Evolutionary conservation across 805 yeast genomes (phyloP), one percentile per base, ranked within the genome.

Genomic region (Saccharomycopsis synnaedendra): DNA sequence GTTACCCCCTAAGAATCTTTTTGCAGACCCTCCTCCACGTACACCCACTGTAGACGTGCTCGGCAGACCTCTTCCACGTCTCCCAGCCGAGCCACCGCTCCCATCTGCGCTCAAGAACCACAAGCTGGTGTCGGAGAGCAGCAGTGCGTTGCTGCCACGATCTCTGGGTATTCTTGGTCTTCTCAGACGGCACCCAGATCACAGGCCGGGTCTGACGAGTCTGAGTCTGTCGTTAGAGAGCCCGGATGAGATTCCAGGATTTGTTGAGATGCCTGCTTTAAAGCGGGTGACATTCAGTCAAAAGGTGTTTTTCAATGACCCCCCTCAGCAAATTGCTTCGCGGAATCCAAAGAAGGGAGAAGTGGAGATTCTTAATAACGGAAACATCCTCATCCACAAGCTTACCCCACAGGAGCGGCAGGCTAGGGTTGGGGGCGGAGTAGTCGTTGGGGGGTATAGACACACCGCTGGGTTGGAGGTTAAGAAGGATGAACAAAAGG

Each of bases 261-360:
- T 70, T 41, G 72, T 67, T 42, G 48, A 74, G 35, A 41, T 69
- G 0, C 64, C 64, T 45, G 58, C 61, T 5, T 52, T 85, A 59
- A 74, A 76, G 52, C 71, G 85, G 54, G 95, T 87, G 4, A 72
- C 82, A 0, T 89, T 89, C 65, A 86, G 88, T 3, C 69, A 83
- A 4, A 83, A 83, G 35, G 82, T 85, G 10, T 79, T 86, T 57
- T 75, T 74, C 35, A 74, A 75, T 52, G 96, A 89, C 61, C 95
- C 96, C 1, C 94, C 94, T 0, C 96, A 86, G 58, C 95, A 86
- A 57, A 86, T 86, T 43, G 94, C 95, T 6, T 79, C 89, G 2
- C 67, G 88, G 56, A 71, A 68, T 50, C 95, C 96, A 10, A 67
- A 87, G 54, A 74, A 75, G 59, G 97, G 97, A 39, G 90, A 87